Percentiles rank a stretch among this genome's conserved stretches.
Conservation (phyloP, 192 early-diverging fungal species). For the Dispira simplex region DNA sequence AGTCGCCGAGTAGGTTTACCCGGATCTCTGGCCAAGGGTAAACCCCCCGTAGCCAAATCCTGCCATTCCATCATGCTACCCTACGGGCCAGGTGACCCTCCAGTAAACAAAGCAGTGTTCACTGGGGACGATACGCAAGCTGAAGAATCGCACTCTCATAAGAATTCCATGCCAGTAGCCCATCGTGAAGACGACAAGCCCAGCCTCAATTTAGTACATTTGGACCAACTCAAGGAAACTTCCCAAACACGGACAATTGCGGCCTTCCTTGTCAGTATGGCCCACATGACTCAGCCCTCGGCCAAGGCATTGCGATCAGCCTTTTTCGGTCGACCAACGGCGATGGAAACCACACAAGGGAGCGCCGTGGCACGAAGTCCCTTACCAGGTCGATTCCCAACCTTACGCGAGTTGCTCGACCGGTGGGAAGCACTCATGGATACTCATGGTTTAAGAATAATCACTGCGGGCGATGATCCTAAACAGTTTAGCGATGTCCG, state of each 20-base stretch:
- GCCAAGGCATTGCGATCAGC: not conserved
- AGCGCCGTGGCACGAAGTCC: not conserved
- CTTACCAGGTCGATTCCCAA: not conserved
- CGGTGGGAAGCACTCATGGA: conserved; percentile 19
- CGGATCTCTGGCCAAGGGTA: conserved; percentile 14
- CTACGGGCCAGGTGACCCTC: not conserved
- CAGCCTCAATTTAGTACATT: conserved; percentile 28
- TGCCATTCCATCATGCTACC: conserved; percentile 20
- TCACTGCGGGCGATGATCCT: conserved; percentile 13
- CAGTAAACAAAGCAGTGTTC: not conserved
- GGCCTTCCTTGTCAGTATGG: conserved; percentile 14
- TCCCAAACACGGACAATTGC: conserved; percentile 37
- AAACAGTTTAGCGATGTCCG: not conserved
- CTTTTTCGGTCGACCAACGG: not conserved
- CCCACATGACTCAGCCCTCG: not conserved
- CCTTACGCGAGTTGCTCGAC: conserved; percentile 17
- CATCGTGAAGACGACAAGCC: not conserved
- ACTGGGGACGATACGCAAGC: not conserved
- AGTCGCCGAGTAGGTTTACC: conserved; percentile 14
- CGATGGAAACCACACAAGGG: not conserved
- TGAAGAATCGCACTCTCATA: not conserved
- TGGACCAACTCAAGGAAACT: conserved; percentile 31
- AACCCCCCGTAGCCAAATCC: conserved; percentile 19
- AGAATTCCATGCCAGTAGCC: not conserved
- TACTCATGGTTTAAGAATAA: conserved; percentile 15